Percentiles rank a stretch among this genome's conserved stretches.
phyloP scores from a whole-genome alignment of 2,329 filamentous ascomycete genomes.

The Dactylellina drechsleri region DNA sequence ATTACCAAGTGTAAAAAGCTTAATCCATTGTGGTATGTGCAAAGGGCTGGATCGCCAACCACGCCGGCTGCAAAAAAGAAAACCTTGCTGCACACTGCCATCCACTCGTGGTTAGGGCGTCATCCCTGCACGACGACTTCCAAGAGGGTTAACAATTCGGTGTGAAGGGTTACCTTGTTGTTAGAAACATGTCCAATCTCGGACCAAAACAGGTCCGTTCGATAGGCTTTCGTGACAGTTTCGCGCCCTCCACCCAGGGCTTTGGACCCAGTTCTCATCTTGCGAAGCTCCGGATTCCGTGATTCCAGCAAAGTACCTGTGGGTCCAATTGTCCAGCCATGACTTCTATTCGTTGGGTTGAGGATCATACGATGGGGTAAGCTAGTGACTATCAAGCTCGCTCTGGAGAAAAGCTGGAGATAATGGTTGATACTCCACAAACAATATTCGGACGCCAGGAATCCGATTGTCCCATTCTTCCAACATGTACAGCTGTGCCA shows the following conservation, averaged over 20 bases:
- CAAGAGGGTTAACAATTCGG: slow-evolving; percentile 39
- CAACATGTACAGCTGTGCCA: slow-evolving; percentile 19
- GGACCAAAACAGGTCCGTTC: slow-evolving; percentile 50
- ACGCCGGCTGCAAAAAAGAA: slow-evolving; percentile 16
- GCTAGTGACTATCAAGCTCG: slow-evolving; percentile 12
- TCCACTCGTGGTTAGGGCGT: slow-evolving; percentile 15
- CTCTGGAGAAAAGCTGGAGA: slow-evolving; percentile 4
- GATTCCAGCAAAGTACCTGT: slow-evolving; percentile 22
- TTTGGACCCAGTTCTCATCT: slow-evolving; percentile 23
- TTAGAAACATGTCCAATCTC: slow-evolving; percentile 35
- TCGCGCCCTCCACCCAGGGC: slow-evolving; percentile 34
- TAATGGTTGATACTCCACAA: slow-evolving; percentile 44
- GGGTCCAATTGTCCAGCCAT: slow-evolving; percentile 40
- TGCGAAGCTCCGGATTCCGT: slow-evolving; percentile 44
- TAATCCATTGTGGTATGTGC: slow-evolving; percentile 38
- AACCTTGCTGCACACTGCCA: slow-evolving; percentile 20
- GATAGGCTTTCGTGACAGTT: slow-evolving; percentile 46
- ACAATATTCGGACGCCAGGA: slow-evolving; percentile 52
- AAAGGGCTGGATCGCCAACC: slow-evolving; percentile 43
- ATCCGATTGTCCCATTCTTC: slow-evolving; percentile 41
- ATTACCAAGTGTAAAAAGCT: slow-evolving; percentile 9
- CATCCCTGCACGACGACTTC: slow-evolving; percentile 31
- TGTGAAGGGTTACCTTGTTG: slow-evolving; percentile 43
- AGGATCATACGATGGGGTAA: slow-evolving; percentile 53
- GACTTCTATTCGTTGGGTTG: slow-evolving; percentile 43